phyloP scores from a whole-genome alignment of 179 eudicot genomes.

The Amaranthus tricolor region DNA sequence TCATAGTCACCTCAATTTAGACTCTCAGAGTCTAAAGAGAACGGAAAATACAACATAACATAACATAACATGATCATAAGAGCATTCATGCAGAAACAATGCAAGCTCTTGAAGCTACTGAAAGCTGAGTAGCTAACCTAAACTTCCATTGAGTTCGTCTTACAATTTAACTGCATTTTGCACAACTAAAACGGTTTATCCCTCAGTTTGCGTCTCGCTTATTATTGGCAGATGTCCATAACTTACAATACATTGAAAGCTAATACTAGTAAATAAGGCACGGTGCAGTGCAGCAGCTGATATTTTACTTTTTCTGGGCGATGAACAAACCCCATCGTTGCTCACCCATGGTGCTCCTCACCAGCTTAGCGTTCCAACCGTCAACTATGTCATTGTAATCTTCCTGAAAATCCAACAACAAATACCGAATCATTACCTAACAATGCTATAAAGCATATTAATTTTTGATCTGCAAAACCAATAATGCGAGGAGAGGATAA shows the following conservation, averaged over 20 bases:
- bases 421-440: background rate
- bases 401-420: constrained; percentile 42
- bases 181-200: background rate
- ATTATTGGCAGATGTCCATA: constrained; percentile 12
- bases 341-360: constrained; percentile 77
- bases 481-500: background rate
- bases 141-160: too few relatives aligned
- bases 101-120: too few relatives aligned
- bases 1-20: too few relatives aligned
- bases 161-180: too few relatives aligned
- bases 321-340: constrained; percentile 94
- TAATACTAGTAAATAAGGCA: background rate
- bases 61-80: too few relatives aligned
- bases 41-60: too few relatives aligned
- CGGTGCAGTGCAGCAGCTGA: background rate
- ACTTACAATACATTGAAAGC: background rate
- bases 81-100: too few relatives aligned
- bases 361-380: constrained; percentile 86
- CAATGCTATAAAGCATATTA: background rate
- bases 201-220: background rate
- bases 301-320: constrained; percentile 54
- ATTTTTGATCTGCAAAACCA: background rate
- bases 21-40: too few relatives aligned
- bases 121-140: too few relatives aligned
- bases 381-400: constrained; percentile 88